Evolutionary conservation across 2,329 filamentous ascomycete species (phyloP).

Genomic region (Monascus ruber): DNA sequence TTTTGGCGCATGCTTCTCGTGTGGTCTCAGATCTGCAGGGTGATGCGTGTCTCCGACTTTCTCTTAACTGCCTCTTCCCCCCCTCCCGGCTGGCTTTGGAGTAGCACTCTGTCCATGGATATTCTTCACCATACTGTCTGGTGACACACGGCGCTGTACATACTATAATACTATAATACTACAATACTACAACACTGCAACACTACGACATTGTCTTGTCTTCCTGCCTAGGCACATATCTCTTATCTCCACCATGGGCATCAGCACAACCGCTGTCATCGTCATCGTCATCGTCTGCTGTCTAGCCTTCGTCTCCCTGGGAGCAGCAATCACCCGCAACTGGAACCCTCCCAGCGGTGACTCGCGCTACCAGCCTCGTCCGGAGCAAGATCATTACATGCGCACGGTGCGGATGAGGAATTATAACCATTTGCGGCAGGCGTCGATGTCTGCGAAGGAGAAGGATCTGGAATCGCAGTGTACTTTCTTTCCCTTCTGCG

Average conservation of each 20-base stretch:
- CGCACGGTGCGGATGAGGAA: conserved; percentile 18
- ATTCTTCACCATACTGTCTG: too few species aligned
- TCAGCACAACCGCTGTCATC: conserved; percentile 15
- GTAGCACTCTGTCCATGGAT: too few species aligned
- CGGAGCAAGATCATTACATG: conserved; percentile 22
- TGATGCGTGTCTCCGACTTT: too few species aligned
- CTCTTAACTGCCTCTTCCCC: too few species aligned
- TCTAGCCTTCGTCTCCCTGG: conserved; percentile 16
- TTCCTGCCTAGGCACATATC: too few species aligned
- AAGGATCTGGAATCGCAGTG: conserved; percentile 14
- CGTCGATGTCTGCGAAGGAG: conserved; percentile 6
- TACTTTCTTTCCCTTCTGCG: conserved; percentile 1
- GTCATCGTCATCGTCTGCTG: conserved; percentile 23
- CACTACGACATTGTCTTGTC: too few species aligned
- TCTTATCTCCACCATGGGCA: neutral
- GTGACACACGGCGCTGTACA: too few species aligned
- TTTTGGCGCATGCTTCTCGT: too few species aligned
- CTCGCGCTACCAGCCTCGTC: conserved; percentile 9
- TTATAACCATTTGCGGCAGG: conserved; percentile 11
- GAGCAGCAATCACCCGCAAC: conserved; percentile 17
- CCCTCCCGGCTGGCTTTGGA: too few species aligned
- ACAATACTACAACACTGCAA: too few species aligned
- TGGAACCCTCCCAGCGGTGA: conserved; percentile 10
- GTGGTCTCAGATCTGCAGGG: too few species aligned
- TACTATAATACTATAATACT: too few species aligned